phyloP scores from a whole-genome alignment of 805 yeast species.

The Phaffomyces antillensis region DNA sequence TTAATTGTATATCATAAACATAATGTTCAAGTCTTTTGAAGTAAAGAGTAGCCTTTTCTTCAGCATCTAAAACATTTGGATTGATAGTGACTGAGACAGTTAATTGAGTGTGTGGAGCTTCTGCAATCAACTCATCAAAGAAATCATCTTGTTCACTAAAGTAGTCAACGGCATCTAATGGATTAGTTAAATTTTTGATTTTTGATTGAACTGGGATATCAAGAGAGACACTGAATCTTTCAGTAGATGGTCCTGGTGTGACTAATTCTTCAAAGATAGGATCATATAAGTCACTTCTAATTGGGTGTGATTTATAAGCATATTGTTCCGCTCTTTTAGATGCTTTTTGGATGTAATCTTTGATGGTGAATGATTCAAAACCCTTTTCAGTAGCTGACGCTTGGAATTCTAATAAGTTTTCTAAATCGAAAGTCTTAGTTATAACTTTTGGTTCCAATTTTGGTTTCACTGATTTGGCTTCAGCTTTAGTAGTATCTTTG shows the following conservation, averaged over 20 bases:
- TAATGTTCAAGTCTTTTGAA: slow-evolving; percentile 19
- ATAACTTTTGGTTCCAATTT: slow-evolving; percentile 29
- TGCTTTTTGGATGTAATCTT: slow-evolving; percentile 35
- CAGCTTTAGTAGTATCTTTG: slow-evolving; percentile 9
- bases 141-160: slow-evolving; percentile 18
- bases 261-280: slow-evolving; percentile 53
- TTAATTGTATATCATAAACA: slow-evolving; percentile 8
- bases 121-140: slow-evolving; percentile 15
- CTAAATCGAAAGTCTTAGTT: slow-evolving; percentile 25
- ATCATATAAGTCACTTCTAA: slow-evolving; percentile 44
- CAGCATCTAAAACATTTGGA: slow-evolving; percentile 34
- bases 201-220: slow-evolving; percentile 21
- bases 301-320: slow-evolving; percentile 33
- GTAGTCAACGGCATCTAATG: slow-evolving; percentile 18
- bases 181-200: slow-evolving; percentile 7
- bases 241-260: slow-evolving; percentile 35
- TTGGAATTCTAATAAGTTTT: slow-evolving; percentile 22
- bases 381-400: slow-evolving; percentile 24
- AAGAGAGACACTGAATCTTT: slow-evolving; percentile 36
- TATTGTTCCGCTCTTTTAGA: slow-evolving; percentile 37
- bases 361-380: slow-evolving; percentile 13
- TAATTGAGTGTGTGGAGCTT: slow-evolving; percentile 22
- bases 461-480: slow-evolving; percentile 13
- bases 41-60: slow-evolving; percentile 34
- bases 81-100: slow-evolving; percentile 30